Evolutionary conservation across 306 rosid genomes (phyloP).

Genomic region (Cucurbita ficifolia): DNA sequence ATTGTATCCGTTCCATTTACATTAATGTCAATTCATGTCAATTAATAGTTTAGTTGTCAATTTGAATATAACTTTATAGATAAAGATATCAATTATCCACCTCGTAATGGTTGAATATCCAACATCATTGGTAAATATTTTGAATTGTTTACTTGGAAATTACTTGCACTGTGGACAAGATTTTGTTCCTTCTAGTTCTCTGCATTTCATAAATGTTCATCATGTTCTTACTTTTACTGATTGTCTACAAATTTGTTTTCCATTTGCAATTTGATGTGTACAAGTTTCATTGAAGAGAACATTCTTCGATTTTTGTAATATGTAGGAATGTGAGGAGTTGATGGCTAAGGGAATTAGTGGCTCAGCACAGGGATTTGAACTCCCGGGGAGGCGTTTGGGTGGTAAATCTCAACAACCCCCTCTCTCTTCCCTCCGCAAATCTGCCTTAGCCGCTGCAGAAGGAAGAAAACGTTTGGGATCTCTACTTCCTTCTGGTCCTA

Average conservation of each 20-base stretch:
- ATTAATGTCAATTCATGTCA: too few relatives aligned
- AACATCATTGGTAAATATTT: too few relatives aligned
- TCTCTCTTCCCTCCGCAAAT: slow-evolving; percentile 50
- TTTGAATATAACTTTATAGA: too few relatives aligned
- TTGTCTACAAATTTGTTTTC: neutral
- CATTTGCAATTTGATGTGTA: neutral
- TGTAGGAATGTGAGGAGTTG: slow-evolving; percentile 82
- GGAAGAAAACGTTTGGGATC: slow-evolving; percentile 47
- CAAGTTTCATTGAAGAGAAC: neutral
- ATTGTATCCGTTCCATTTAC: neutral
- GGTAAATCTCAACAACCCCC: slow-evolving; percentile 54
- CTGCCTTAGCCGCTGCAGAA: slow-evolving; percentile 71
- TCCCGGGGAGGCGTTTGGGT: slow-evolving; percentile 82
- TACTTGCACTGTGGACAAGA: neutral
- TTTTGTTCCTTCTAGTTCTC: neutral
- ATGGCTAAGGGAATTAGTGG: slow-evolving; percentile 75
- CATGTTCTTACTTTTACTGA: neutral
- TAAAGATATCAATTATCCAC: too few relatives aligned
- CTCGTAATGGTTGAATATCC: too few relatives aligned
- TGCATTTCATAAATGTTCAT: neutral
- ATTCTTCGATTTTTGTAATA: neutral
- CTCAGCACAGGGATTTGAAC: slow-evolving; percentile 65
- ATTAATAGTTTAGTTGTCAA: too few relatives aligned
- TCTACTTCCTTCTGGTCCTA: slow-evolving; percentile 79
- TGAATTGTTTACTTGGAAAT: too few relatives aligned